Evolutionary conservation across 2,329 filamentous ascomycete species (phyloP).

Genomic region (Bipolaris zeicola): DNA sequence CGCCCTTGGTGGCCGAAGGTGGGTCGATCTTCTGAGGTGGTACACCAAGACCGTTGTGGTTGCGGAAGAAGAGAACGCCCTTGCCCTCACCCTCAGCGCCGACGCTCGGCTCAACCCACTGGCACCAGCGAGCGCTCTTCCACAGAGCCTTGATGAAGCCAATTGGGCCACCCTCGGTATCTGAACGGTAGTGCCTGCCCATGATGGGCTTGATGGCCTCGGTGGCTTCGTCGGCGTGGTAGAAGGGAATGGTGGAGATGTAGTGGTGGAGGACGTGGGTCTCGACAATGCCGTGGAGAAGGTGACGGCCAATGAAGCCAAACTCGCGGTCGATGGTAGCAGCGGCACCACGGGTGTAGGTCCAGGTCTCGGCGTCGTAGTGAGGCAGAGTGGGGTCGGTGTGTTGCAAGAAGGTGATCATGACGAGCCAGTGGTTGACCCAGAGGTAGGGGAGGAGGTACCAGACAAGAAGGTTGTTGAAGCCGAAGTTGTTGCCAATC

Average conservation of each 20-base stretch:
- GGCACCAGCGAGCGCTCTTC: constrained; percentile 82
- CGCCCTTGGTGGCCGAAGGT: constrained; percentile 34
- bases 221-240: constrained; percentile 91
- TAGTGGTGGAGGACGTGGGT: constrained; percentile 99
- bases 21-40: constrained; percentile 37
- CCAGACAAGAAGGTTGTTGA: constrained; percentile 87
- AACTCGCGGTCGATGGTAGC: constrained; percentile 98
- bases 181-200: constrained; percentile 91
- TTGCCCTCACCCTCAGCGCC: constrained; percentile 80
- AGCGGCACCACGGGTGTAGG: constrained; percentile 88
- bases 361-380: constrained; percentile 87
- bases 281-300: constrained; percentile 96
- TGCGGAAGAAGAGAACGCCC: constrained; percentile 92
- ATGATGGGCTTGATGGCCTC: constrained; percentile 95
- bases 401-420: constrained; percentile 97
- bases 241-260: constrained; percentile 94
- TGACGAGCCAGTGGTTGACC: constrained; percentile 99
- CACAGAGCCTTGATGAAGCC: constrained; percentile 88
- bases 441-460: constrained; percentile 94
- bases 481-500: constrained; percentile 79
- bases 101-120: constrained; percentile 94
- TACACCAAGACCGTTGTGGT: constrained; percentile 83
- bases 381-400: constrained; percentile 93
- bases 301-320: constrained; percentile 87
- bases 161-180: constrained; percentile 72